Evolutionary conservation across 441 rosid species (phyloP).

Genomic region (Adansonia madagascariensis): DNA sequence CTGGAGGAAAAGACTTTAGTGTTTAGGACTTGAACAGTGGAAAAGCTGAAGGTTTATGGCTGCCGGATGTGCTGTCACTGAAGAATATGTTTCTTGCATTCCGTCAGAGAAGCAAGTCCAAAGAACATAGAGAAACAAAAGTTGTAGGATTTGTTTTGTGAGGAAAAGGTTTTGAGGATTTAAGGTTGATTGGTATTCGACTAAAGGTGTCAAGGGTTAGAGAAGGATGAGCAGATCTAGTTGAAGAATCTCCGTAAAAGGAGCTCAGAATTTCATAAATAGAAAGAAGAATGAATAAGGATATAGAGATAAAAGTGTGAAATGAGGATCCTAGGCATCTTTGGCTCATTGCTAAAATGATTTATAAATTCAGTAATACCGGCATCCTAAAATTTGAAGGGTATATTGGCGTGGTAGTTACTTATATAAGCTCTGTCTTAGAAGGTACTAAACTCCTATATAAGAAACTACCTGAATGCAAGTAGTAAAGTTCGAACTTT

Average conservation of each 20-base stretch:
- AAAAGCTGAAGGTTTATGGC: background rate
- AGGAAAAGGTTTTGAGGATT: background rate
- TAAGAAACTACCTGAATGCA: background rate
- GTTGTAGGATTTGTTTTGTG: background rate
- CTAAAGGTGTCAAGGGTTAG: background rate
- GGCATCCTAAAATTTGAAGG: background rate
- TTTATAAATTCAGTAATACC: background rate
- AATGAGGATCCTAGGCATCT: background rate
- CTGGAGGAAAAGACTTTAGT: background rate
- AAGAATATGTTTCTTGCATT: conserved; percentile 10
- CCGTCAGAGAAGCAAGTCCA: background rate
- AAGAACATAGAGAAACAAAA: conserved; percentile 2
- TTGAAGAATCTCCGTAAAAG: background rate
- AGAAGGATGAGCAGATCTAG: background rate
- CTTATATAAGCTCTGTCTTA: background rate
- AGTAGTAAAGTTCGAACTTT: background rate
- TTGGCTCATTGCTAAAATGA: background rate
- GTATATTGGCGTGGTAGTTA: background rate
- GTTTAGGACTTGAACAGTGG: background rate
- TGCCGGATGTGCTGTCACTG: background rate
- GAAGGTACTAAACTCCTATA: background rate
- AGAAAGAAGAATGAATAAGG: background rate
- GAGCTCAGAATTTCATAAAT: background rate
- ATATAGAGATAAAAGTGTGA: conserved; percentile 5
- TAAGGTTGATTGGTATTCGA: background rate